Percentiles rank a stretch among this genome's conserved stretches.
phyloP scores from a whole-genome alignment of 78 protist species.

The Parvularia atlantis region DNA sequence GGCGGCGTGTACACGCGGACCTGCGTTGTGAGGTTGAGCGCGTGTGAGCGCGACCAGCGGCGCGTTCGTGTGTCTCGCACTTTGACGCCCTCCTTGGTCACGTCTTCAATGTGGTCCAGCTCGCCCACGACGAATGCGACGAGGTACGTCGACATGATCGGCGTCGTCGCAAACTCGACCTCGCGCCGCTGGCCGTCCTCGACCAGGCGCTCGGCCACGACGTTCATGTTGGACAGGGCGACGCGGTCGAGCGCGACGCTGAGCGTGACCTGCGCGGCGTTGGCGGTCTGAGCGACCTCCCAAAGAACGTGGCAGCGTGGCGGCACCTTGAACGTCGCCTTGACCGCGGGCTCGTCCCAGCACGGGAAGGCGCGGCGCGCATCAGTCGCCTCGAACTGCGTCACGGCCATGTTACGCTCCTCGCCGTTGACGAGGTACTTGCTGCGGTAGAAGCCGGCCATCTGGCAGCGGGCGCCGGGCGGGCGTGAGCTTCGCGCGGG shows the following conservation, averaged over 20 bases:
- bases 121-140: conserved; percentile 78
- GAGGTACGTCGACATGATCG: conserved; percentile 80
- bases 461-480: too few species aligned
- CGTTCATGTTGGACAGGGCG: conserved; percentile 42
- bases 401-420: conserved; percentile 39
- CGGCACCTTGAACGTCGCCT: conserved; percentile 75
- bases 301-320: too few species aligned
- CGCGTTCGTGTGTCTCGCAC: too few species aligned
- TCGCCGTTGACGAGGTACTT: conserved; percentile 14
- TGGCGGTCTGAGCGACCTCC: too few species aligned
- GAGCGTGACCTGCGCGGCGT: conserved; percentile 20
- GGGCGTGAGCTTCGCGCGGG: too few species aligned
- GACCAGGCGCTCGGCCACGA: background rate
- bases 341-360: conserved; percentile 76
- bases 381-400: conserved; percentile 87
- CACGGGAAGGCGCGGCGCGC: conserved; percentile 77
- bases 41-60: too few species aligned
- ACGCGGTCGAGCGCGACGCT: background rate
- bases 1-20: conserved; percentile 66
- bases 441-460: conserved; percentile 62
- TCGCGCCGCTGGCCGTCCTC: background rate
- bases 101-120: conserved; percentile 38
- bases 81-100: background rate
- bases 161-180: conserved; percentile 35
- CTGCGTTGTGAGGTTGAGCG: too few species aligned